Conservation (phyloP, 495 filamentous ascomycete species). For the Penicillium chermesinum region DNA sequence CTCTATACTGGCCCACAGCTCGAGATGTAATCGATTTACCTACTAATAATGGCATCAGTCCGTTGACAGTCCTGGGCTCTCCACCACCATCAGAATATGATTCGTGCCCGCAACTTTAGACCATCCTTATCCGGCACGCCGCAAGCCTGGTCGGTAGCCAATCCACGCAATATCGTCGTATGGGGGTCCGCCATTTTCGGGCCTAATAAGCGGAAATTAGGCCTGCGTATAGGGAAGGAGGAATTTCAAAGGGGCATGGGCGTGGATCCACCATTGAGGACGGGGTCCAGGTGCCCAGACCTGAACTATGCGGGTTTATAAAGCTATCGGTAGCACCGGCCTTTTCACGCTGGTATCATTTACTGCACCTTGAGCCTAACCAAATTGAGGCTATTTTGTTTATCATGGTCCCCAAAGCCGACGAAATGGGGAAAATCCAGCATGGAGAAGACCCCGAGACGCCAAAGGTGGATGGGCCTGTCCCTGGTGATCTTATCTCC, state of each 20-base stretch:
- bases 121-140: neutral
- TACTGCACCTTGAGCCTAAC: neutral
- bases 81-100: neutral
- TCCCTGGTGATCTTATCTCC: slow-evolving; percentile 5
- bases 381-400: neutral
- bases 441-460: neutral
- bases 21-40: neutral
- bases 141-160: neutral
- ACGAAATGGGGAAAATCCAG: slow-evolving; percentile 1
- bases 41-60: neutral
- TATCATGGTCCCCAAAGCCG: slow-evolving; percentile 3
- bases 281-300: neutral
- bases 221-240: neutral
- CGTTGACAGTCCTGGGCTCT: neutral
- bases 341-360: neutral
- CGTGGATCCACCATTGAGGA: neutral
- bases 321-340: neutral
- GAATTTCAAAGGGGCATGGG: neutral
- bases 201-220: neutral
- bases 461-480: slow-evolving; percentile 1
- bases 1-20: neutral
- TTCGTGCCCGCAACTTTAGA: slow-evolving; percentile 17
- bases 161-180: neutral
- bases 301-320: neutral
- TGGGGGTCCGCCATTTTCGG: neutral